Evolutionary conservation across 2,329 filamentous ascomycete species (phyloP).

Genomic region (Ascochyta clinopodiicola): DNA sequence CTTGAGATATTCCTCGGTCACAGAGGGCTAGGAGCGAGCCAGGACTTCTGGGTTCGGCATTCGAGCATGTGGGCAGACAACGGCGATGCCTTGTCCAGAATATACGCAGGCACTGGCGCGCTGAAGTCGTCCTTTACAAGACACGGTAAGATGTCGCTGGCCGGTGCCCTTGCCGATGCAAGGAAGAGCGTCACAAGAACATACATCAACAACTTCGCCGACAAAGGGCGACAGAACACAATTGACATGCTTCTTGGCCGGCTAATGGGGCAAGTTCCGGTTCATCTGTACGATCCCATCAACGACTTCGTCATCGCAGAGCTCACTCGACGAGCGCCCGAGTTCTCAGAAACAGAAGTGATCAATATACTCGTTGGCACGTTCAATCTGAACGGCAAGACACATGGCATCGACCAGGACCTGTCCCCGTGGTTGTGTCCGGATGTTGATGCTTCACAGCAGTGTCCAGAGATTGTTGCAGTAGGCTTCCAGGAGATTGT

Average conservation of each 20-base stretch:
- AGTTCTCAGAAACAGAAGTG: conserved; percentile 76
- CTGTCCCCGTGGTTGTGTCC: conserved; percentile 87
- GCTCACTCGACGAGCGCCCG: conserved; percentile 68
- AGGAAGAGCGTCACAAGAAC: conserved; percentile 92
- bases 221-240: conserved; percentile 89
- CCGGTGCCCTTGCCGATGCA: conserved; percentile 91
- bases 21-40: conserved; percentile 69
- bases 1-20: conserved; percentile 83
- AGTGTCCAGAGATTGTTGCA: conserved; percentile 82
- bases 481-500: conserved; percentile 98
- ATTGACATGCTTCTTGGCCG: conserved; percentile 92
- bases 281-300: conserved; percentile 90
- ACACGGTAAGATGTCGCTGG: conserved; percentile 92
- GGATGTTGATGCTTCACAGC: conserved; percentile 60
- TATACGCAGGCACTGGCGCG: conserved; percentile 95
- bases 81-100: conserved; percentile 89
- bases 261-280: conserved; percentile 80
- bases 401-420: conserved; percentile 77
- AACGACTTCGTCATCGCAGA: conserved; percentile 88
- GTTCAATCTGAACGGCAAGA: conserved; percentile 93
- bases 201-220: conserved; percentile 97
- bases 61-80: conserved; percentile 97
- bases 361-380: conserved; percentile 87
- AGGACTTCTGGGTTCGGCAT: conserved; percentile 91
- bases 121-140: conserved; percentile 95